Evolutionary conservation across 164 flowering plant species (phyloP).

Genomic region (Umbellularia californica): DNA sequence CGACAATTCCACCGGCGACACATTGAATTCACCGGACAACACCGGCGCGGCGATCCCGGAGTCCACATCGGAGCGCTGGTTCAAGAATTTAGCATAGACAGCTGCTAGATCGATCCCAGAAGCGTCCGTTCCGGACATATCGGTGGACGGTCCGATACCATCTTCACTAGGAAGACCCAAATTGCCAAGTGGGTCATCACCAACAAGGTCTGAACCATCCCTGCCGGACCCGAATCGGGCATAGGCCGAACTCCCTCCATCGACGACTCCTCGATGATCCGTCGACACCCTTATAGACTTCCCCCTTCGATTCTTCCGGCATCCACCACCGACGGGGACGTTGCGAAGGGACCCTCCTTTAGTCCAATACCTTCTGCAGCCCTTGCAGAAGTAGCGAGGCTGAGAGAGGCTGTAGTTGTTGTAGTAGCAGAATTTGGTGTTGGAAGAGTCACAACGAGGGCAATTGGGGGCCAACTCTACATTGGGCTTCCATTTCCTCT

Average conservation of each 20-base stretch:
- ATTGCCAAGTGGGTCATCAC: background rate
- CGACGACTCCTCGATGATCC: background rate
- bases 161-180: background rate
- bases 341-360: conserved; percentile 73
- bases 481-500: conserved; percentile 21
- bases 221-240: background rate
- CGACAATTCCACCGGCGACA: conserved; percentile 2
- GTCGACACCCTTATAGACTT: conserved; percentile 12
- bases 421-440: conserved; percentile 42
- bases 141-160: background rate
- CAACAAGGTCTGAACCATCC: background rate
- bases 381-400: conserved; percentile 74
- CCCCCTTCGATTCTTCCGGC: conserved; percentile 51
- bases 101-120: conserved; percentile 45
- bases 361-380: conserved; percentile 74
- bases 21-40: conserved; percentile 1
- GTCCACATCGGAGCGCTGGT: conserved; percentile 13
- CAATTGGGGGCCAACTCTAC: conserved; percentile 27
- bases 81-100: conserved; percentile 59
- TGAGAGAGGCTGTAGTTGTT: conserved; percentile 82
- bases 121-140: conserved; percentile 1
- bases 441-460: conserved; percentile 26
- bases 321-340: conserved; percentile 78
- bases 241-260: background rate
- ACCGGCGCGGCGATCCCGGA: conserved; percentile 6